phyloP scores from a whole-genome alignment of 1,284 basidiomycete genomes.

The Cryptococcus amylolentus region DNA sequence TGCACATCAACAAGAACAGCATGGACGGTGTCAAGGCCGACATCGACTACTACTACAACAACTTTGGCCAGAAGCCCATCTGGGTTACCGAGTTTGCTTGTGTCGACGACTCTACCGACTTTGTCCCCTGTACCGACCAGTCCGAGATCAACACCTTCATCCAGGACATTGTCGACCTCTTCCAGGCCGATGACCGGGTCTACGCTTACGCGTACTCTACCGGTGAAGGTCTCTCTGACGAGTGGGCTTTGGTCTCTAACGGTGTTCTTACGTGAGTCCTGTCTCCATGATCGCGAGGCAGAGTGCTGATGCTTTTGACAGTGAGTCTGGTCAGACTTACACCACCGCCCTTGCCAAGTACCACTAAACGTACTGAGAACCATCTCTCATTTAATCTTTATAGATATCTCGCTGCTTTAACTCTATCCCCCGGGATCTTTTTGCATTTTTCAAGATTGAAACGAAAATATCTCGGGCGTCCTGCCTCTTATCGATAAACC shows the following conservation, averaged over 20 bases:
- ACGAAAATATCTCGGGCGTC: no score
- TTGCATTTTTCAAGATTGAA: no score
- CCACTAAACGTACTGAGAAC: slow-evolving; percentile 20
- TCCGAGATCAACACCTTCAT: slow-evolving; percentile 43
- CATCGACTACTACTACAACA: slow-evolving; percentile 46
- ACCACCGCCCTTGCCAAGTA: slow-evolving; percentile 42
- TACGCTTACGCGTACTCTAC: slow-evolving; percentile 43
- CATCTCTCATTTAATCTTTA: background rate
- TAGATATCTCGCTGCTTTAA: no score
- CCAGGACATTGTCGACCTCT: slow-evolving; percentile 43
- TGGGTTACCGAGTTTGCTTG: slow-evolving; percentile 50
- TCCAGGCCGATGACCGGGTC: slow-evolving; percentile 42
- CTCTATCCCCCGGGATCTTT: no score
- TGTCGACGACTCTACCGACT: slow-evolving; percentile 43
- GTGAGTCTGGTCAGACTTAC: slow-evolving; percentile 44
- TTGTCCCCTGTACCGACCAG: slow-evolving; percentile 44
- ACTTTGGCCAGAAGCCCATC: slow-evolving; percentile 46
- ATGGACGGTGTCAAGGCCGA: slow-evolving; percentile 39
- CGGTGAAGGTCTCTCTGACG: slow-evolving; percentile 29
- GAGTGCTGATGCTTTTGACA: slow-evolving; percentile 6
- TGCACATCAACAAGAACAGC: slow-evolving; percentile 49
- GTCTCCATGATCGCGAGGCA: background rate
- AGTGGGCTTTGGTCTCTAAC: slow-evolving; percentile 38
- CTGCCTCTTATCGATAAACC: no score
- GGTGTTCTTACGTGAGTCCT: slow-evolving; percentile 34